These are phyloP conservation scores for Phytopythium helicoides DNA, from an alignment of 352 stramenopile genomes.

Conservation along the genomic window DNA sequence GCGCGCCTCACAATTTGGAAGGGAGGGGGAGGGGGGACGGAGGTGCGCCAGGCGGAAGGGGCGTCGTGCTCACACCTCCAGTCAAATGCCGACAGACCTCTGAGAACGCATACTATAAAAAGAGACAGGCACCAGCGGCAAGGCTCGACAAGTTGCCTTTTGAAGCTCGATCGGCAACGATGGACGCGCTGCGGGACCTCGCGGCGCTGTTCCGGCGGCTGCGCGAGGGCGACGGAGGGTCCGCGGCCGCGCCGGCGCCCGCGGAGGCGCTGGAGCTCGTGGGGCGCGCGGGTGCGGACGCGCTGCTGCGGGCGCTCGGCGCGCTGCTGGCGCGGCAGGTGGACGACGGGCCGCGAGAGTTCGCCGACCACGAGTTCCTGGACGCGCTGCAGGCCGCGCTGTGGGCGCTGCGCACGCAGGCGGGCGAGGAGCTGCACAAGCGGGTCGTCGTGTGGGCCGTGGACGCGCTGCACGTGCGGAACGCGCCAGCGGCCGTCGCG, in stretches of 20 bases:
- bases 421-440: constrained; percentile 23
- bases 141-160: too few species aligned
- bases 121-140: too few species aligned
- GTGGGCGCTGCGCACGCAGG: constrained; percentile 24
- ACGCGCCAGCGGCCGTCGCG: constrained; percentile 17
- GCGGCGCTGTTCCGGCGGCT: constrained; percentile 21
- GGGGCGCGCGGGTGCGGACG: constrained; percentile 16
- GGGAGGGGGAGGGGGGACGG: not conserved
- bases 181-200: constrained; percentile 17
- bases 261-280: constrained; percentile 13
- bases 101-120: constrained; percentile 3
- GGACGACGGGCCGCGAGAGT: constrained; percentile 24
- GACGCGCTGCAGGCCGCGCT: constrained; percentile 30
- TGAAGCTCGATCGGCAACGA: too few species aligned
- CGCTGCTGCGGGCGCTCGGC: constrained; percentile 19
- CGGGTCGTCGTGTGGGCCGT: constrained; percentile 19
- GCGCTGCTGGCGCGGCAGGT: constrained; percentile 15
- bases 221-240: constrained; percentile 6
- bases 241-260: not conserved
- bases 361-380: constrained; percentile 27
- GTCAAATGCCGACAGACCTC: not conserved
- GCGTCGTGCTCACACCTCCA: not conserved
- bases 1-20: constrained; percentile 1
- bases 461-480: constrained; percentile 26
- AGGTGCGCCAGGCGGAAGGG: not conserved